These are phyloP conservation scores for Phaeodactylum tricornutum DNA, from an alignment of 108 stramenopile species.

Conservation along the genomic window DNA sequence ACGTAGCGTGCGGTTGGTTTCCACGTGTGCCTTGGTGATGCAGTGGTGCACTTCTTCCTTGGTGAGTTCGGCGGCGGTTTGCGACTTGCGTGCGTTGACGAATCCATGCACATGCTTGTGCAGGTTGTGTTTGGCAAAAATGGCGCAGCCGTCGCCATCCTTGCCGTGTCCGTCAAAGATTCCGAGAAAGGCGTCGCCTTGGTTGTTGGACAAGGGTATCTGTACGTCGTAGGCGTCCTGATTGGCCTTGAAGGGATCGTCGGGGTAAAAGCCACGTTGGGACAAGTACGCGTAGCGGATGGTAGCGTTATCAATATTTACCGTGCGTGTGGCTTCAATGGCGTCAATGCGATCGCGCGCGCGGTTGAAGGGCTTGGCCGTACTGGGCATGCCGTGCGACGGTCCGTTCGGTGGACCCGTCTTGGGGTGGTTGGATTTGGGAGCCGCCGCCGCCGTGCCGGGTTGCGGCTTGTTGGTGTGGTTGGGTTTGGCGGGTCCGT, in stretches of 20 bases:
- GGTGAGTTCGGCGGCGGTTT: slow-evolving; percentile 25
- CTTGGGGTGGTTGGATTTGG: too few relatives aligned
- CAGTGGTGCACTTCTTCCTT: slow-evolving; percentile 53
- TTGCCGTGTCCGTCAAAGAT: slow-evolving; percentile 89
- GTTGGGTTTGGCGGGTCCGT: too few relatives aligned
- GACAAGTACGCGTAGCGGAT: slow-evolving; percentile 71
- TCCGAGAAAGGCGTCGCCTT: slow-evolving; percentile 65
- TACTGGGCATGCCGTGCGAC: too few relatives aligned
- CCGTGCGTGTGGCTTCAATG: slow-evolving; percentile 2
- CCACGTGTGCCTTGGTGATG: slow-evolving; percentile 44
- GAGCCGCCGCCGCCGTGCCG: too few relatives aligned
- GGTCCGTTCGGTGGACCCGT: too few relatives aligned
- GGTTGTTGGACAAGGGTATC: slow-evolving; percentile 30
- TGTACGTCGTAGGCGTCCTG: slow-evolving; percentile 71
- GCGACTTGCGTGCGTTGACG: slow-evolving; percentile 5
- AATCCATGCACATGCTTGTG: too few relatives aligned
- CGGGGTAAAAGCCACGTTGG: slow-evolving; percentile 86
- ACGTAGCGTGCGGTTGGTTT: slow-evolving; percentile 62
- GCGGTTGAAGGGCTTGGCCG: slow-evolving; percentile 6
- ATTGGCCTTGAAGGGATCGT: slow-evolving; percentile 81
- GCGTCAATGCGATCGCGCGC: slow-evolving; percentile 11
- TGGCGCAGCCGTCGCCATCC: slow-evolving; percentile 74
- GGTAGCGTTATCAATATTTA: slow-evolving; percentile 34
- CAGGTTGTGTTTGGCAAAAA: slow-evolving; percentile 51
- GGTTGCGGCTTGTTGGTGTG: too few relatives aligned